Base-by-base conservation (phyloP, 2,329 filamentous ascomycete species). In the Emmonsia crescens region DNA sequence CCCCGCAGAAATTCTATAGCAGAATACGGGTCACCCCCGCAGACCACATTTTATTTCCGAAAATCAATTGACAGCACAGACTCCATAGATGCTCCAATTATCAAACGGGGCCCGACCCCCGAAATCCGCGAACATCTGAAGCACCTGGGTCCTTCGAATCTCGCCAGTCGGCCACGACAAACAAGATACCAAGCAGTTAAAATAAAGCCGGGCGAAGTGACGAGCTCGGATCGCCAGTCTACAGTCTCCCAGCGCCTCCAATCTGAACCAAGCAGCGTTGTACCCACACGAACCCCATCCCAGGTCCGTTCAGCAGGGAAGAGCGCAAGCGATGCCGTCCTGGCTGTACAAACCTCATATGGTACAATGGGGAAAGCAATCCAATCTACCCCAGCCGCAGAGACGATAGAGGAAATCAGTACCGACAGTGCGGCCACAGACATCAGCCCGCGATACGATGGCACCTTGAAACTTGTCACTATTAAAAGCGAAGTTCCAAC, bases 161-260 rank as follows among this genome's bases (percentile, higher is more conserved):
- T 82, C 19, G 85, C 85, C 24, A 84, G 78, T 64, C 77, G 80
- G 49, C 85, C 85, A 2, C 82, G 83, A 60, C 74, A 80, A 42
- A 87, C 85, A 6, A 82, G 84, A 42, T 86, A 83, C 71, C 80
- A 80, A 62, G 80, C 79, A 10, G 84, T 87, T 64, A 87, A 86
- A 72, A 86, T 87, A 72, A 87, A 87, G 71, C 84, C 83, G 16
- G 82, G 78, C 16, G 68, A 71, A 52, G 75, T 65, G 77, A 74
- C 10, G 63, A 51, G 33, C 12, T 64, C 61, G 1, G 38, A 57
- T 48, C 16, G 57, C n/a, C 49, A 57, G n/a, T 60, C 61, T 5
- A 52, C 76, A n/a, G 67, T 77, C 49, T 64, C 71, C 14, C 68
- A 72, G 42, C 69, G 66, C 14, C 65, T 68, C 48, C 64, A 66